These are phyloP conservation scores for Wickerhamiella brachini DNA, from an alignment of 805 yeast genomes.

Conservation along the genomic window DNA sequence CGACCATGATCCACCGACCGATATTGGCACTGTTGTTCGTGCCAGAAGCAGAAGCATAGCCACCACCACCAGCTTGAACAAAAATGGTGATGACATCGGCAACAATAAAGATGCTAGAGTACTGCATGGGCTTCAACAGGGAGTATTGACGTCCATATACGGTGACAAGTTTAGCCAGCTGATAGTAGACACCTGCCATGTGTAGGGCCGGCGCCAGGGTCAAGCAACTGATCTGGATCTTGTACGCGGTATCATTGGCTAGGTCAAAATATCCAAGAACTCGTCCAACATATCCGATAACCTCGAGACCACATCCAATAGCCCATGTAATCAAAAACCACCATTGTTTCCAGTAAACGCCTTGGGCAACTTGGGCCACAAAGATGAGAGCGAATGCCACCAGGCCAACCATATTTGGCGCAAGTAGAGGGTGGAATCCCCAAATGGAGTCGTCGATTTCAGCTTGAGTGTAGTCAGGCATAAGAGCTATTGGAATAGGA, in stretches of 20 bases:
- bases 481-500: background rate
- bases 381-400: slow-evolving; percentile 40
- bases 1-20: slow-evolving; percentile 61
- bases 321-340: slow-evolving; percentile 52
- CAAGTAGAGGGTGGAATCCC: slow-evolving; percentile 32
- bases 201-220: slow-evolving; percentile 74
- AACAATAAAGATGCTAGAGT: slow-evolving; percentile 48
- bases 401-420: slow-evolving; percentile 46
- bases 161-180: slow-evolving; percentile 52
- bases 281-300: slow-evolving; percentile 56
- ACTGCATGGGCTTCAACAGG: slow-evolving; percentile 39
- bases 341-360: slow-evolving; percentile 37
- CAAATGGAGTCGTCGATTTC: slow-evolving; percentile 1
- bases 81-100: slow-evolving; percentile 53
- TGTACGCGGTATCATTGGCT: slow-evolving; percentile 30
- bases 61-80: slow-evolving; percentile 70
- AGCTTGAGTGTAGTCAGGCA: background rate
- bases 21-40: background rate
- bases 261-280: slow-evolving; percentile 29
- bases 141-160: slow-evolving; percentile 46
- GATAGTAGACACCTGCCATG: slow-evolving; percentile 71
- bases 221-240: slow-evolving; percentile 52
- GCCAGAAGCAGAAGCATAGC: slow-evolving; percentile 37
- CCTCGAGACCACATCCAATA: slow-evolving; percentile 44
- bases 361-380: slow-evolving; percentile 30